Conservation (phyloP, 2,329 filamentous ascomycete genomes). For the Hypoxylon sp. region DNA sequence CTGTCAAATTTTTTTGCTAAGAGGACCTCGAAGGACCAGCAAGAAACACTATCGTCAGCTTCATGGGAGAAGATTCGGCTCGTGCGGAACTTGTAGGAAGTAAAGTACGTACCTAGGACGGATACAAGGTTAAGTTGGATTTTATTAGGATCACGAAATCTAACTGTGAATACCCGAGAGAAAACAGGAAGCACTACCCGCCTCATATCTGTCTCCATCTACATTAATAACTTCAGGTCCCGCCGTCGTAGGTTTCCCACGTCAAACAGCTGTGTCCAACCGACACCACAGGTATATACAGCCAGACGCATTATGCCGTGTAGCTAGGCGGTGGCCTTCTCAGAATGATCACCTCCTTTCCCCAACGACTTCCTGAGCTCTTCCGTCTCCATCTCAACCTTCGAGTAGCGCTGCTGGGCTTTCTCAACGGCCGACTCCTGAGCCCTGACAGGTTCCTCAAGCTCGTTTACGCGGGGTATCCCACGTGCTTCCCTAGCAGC, state of each 20-base stretch:
- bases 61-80: neutral
- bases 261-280: neutral
- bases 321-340: neutral
- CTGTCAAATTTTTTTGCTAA: neutral
- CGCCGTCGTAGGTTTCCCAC: neutral
- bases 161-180: neutral
- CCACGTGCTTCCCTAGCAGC: neutral
- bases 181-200: neutral
- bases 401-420: neutral
- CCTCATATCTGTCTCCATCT: neutral
- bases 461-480: neutral
- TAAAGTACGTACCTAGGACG: neutral
- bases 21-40: neutral
- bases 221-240: neutral
- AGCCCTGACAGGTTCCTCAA: neutral
- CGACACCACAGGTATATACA: neutral
- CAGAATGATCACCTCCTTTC: neutral
- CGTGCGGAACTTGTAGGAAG: neutral
- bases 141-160: neutral
- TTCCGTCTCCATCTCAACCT: neutral
- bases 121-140: neutral
- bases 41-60: neutral
- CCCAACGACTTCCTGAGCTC: neutral
- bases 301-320: neutral
- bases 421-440: neutral